Evolutionary conservation across 2,329 filamentous ascomycete genomes (phyloP).

Genomic region (Mycosphaerella sp.): DNA sequence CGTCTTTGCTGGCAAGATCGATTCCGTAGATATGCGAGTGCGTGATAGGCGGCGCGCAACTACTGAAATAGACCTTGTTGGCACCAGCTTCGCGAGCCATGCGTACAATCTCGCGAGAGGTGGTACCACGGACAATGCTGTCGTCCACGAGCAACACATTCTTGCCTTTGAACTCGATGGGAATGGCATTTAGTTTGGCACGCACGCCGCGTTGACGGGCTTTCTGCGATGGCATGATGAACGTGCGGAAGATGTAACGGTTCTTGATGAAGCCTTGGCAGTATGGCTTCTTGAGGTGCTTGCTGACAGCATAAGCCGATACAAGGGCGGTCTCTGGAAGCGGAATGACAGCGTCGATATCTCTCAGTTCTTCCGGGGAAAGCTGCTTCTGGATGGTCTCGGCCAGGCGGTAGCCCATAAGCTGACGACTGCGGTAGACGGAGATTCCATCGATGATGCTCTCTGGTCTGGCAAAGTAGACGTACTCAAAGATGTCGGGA

Average conservation of each 20-base stretch:
- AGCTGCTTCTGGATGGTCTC: constrained; percentile 62
- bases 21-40: constrained; percentile 85
- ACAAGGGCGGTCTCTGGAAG: constrained; percentile 80
- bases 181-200: constrained; percentile 81
- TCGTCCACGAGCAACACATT: constrained; percentile 84
- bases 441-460: constrained; percentile 81
- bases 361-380: constrained; percentile 60
- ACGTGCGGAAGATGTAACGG: constrained; percentile 79
- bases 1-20: constrained; percentile 63
- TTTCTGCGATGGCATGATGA: constrained; percentile 78
- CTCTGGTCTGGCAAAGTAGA: constrained; percentile 82
- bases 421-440: constrained; percentile 73
- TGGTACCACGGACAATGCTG: constrained; percentile 81
- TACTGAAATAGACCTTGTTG: constrained; percentile 73
- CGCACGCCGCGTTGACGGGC: constrained; percentile 78
- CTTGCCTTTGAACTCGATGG: constrained; percentile 72
- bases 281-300: constrained; percentile 67
- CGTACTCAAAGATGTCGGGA: constrained; percentile 80
- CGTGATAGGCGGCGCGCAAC: constrained; percentile 72
- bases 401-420: constrained; percentile 79
- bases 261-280: constrained; percentile 84
- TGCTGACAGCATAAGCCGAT: constrained; percentile 69
- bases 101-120: constrained; percentile 66
- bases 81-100: constrained; percentile 85
- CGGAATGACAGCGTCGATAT: constrained; percentile 79